These are phyloP conservation scores for Curvularia spicifera DNA, from an alignment of 2,329 filamentous ascomycete genomes.

Conservation along the genomic window DNA sequence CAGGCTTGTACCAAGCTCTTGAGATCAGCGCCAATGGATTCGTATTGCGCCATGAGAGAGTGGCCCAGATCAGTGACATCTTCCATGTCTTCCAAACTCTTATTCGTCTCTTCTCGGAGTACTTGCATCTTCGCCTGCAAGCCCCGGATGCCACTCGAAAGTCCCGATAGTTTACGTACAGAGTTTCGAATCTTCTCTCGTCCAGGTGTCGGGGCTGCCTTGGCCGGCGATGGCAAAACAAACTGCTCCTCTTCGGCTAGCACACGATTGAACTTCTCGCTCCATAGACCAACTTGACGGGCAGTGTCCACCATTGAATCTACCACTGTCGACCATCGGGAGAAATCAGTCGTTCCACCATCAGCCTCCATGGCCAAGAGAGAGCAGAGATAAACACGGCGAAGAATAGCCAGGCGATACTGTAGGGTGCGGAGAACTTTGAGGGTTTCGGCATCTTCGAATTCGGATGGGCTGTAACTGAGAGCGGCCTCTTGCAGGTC, in stretches of 20 bases:
- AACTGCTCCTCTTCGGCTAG: slow-evolving; percentile 77
- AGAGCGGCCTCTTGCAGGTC: slow-evolving; percentile 54
- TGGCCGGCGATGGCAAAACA: slow-evolving; percentile 61
- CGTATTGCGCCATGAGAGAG: slow-evolving; percentile 85
- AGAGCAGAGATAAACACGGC: slow-evolving; percentile 88
- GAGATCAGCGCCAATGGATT: slow-evolving; percentile 89
- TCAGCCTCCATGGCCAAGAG: slow-evolving; percentile 84
- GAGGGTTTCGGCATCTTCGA: slow-evolving; percentile 77
- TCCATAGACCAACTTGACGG: slow-evolving; percentile 65
- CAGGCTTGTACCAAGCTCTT: slow-evolving; percentile 61
- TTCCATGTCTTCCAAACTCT: slow-evolving; percentile 73
- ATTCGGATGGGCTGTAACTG: slow-evolving; percentile 68
- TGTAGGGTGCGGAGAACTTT: slow-evolving; percentile 72
- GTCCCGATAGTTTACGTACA: slow-evolving; percentile 82
- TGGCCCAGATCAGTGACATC: slow-evolving; percentile 75
- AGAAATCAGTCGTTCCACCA: slow-evolving; percentile 76
- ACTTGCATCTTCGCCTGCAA: slow-evolving; percentile 95
- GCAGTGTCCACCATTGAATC: slow-evolving; percentile 75
- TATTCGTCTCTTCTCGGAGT: slow-evolving; percentile 85
- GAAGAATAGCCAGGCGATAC: slow-evolving; percentile 77
- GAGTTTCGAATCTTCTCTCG: slow-evolving; percentile 86
- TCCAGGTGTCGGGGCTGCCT: slow-evolving; percentile 69
- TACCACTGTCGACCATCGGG: slow-evolving; percentile 78
- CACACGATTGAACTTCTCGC: slow-evolving; percentile 70
- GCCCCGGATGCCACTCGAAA: slow-evolving; percentile 88